Percentiles rank a stretch among this genome's conserved stretches.
Evolutionary conservation across 495 filamentous ascomycete species (phyloP).

Genomic region (Penicillium egyptiacum): DNA sequence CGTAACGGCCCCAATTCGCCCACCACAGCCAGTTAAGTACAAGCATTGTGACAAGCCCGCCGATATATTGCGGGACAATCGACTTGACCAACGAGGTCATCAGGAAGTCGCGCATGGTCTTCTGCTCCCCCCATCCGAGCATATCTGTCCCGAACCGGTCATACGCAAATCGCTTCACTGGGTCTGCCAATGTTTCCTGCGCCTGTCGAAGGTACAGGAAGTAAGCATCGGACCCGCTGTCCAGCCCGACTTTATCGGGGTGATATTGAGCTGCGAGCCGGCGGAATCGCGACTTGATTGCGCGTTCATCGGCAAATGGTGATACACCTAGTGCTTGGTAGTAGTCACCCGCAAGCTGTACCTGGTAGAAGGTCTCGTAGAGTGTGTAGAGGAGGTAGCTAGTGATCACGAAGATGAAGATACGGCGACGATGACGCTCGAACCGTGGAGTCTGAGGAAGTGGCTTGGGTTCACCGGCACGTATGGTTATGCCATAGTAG

Average conservation of each 20-base stretch:
- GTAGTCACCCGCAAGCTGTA: constrained; percentile 69
- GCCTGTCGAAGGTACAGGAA: constrained; percentile 82
- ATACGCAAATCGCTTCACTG: constrained; percentile 84
- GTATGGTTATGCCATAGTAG: constrained; percentile 87
- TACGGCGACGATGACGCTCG: constrained; percentile 70
- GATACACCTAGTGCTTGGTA: constrained; percentile 73
- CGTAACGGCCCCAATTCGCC: constrained; percentile 74
- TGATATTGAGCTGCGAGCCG: constrained; percentile 82
- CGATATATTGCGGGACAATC: constrained; percentile 62
- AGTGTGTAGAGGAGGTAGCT: constrained; percentile 89
- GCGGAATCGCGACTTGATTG: constrained; percentile 81
- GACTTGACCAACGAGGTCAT: constrained; percentile 57
- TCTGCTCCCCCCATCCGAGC: constrained; percentile 64
- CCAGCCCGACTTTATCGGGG: constrained; percentile 72
- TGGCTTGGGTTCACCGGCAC: constrained; percentile 83
- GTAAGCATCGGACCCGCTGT: constrained; percentile 50
- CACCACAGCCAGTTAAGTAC: constrained; percentile 74
- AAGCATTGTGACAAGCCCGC: constrained; percentile 60
- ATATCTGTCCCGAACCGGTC: constrained; percentile 85
- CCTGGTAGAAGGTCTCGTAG: constrained; percentile 83
- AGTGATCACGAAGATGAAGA: constrained; percentile 77
- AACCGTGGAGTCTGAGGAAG: constrained; percentile 68
- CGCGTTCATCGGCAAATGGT: constrained; percentile 65
- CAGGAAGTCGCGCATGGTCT: constrained; percentile 74
- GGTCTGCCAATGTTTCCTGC: constrained; percentile 78